A percentile compares a stretch with the other conserved stretches of the same genome.
Conservation (phyloP, 2,329 filamentous ascomycete species). For the Phaeosphaeriaceae sp. region DNA sequence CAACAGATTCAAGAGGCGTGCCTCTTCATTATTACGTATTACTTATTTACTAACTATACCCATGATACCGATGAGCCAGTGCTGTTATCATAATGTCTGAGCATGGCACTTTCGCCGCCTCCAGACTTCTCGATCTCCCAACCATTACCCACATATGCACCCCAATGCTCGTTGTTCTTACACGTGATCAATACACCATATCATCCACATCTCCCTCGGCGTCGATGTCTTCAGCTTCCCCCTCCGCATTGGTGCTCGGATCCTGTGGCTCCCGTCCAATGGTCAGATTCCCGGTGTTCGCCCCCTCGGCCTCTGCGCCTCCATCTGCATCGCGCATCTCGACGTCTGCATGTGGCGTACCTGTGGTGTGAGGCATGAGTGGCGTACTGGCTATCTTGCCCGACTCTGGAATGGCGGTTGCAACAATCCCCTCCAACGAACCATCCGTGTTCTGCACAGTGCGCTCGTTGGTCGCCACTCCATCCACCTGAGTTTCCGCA, state of each 20-base stretch:
- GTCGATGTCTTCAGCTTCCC: constrained; percentile 20
- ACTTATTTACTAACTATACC: neutral
- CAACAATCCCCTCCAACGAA: neutral
- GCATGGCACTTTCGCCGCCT: neutral
- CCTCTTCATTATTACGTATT: neutral
- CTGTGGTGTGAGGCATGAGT: neutral
- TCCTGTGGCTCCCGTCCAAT: neutral
- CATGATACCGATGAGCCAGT: neutral
- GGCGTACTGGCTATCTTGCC: neutral
- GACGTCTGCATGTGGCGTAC: constrained; percentile 4
- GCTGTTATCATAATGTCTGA: neutral
- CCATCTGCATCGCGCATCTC: constrained; percentile 19
- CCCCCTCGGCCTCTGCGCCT: neutral
- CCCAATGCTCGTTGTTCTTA: neutral
- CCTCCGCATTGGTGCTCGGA: constrained; percentile 10
- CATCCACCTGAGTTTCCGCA: neutral
- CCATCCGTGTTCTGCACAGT: neutral
- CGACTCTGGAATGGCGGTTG: neutral
- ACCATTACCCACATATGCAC: neutral
- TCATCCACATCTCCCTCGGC: constrained; percentile 34
- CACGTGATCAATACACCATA: constrained; percentile 12
- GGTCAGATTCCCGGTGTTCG: constrained; percentile 3
- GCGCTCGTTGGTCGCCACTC: neutral
- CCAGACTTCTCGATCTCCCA: neutral
- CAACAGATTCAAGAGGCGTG: neutral